Percentiles rank a stretch among this genome's conserved stretches.
These are phyloP conservation scores for Kluyveromyces wickerhamii DNA, from an alignment of 805 yeast species.

Conservation along the genomic window DNA sequence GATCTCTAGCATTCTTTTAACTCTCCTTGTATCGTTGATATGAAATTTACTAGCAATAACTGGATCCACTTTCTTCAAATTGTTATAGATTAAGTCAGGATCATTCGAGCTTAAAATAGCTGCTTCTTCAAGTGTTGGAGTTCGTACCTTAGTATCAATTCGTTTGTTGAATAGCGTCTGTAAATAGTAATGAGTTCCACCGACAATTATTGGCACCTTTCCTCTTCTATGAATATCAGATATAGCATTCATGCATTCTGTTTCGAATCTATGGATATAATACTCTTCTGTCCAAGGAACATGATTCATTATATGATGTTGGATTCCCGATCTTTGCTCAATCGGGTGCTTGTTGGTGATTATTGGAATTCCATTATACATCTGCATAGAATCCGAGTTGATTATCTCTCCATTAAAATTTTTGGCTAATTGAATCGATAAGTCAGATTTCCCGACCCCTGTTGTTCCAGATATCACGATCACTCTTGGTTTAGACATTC, in stretches of 20 bases:
- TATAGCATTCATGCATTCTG: constrained; percentile 58
- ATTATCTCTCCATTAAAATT: constrained; percentile 79
- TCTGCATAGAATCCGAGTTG: constrained; percentile 97
- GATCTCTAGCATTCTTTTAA: constrained; percentile 76
- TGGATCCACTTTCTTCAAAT: constrained; percentile 55
- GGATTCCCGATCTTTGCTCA: constrained; percentile 61
- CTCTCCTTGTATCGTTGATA: constrained; percentile 78
- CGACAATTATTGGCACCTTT: constrained; percentile 80
- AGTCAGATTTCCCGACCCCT: constrained; percentile 91
- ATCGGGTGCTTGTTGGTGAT: constrained; percentile 92
- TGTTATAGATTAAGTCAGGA: constrained; percentile 31
- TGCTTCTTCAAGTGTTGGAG: constrained; percentile 27
- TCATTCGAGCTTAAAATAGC: constrained; percentile 43
- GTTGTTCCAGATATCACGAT: constrained; percentile 84
- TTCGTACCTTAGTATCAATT: constrained; percentile 8
- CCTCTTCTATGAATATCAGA: constrained; percentile 57
- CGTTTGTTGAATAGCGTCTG: constrained; percentile 71
- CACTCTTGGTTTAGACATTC: constrained; percentile 28
- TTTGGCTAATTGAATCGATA: constrained; percentile 58
- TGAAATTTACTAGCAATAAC: constrained; percentile 72
- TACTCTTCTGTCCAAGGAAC: constrained; percentile 76
- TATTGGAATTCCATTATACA: constrained; percentile 62
- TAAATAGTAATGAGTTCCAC: constrained; percentile 93
- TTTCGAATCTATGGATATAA: constrained; percentile 66
- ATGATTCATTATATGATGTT: constrained; percentile 86